Evolutionary conservation across 176 grass and related monocot genomes (phyloP), one percentile per base, ranked within the genome.

Genomic region (Avena eriantha): DNA sequence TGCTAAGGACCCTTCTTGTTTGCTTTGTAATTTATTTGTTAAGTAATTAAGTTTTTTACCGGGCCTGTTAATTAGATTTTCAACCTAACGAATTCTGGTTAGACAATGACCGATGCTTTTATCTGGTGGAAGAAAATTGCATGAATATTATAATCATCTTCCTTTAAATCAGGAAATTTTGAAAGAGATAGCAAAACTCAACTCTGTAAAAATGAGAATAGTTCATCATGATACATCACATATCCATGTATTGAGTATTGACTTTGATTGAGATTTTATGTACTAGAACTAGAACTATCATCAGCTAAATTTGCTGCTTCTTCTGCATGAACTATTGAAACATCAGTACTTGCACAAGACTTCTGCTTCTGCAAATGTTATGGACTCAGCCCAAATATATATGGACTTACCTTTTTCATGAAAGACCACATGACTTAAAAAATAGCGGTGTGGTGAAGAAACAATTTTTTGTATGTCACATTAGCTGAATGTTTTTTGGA

Each of bases 361-460:
- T 31, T 65, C 16, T 48, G 48, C 59, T 66, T 48, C 3, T 49
- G 16, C 9, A 31, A 18, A 41, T 41, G 39, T 41, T 41, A 41
- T 41, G 39, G 39, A 41, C 7, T 41, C 39, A 7, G 39, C 39
- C 39, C 39, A 41, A 41, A 41, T 41, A 41, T 41, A 41, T 41
- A 41, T 41, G 39, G 39, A 41, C 39, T 41, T 41, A 41, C 39
- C 39, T 41, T 41, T 41, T 41, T 41, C 39, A 41, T 41, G 36
- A 39, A 39, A 39, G 36, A 39, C 36, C 36, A 5, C 36, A 39
- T 39, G 36, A 39, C 36, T 39, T 4, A 54, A 5, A 18, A 23
- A 23, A 80, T 80, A 64, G 39, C 8, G 17, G n/a, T 31, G 78
- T 80, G 41, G 59, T 1, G 60, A 77, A 56, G 15, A 80, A 65